phyloP scores from a whole-genome alignment of 495 filamentous ascomycete genomes.

The Penicillium mononematosum region DNA sequence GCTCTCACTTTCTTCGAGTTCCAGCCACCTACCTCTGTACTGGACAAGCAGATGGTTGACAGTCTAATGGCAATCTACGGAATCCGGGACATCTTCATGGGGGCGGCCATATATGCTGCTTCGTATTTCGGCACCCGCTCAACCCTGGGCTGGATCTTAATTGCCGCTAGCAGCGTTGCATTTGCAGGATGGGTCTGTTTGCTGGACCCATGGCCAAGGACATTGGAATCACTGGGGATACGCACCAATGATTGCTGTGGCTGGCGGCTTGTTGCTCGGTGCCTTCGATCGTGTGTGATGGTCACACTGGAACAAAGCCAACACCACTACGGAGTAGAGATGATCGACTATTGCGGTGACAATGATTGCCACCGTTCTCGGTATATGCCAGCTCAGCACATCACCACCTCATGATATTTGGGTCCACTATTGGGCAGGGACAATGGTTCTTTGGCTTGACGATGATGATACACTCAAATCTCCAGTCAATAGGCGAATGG shows the following conservation, averaged over 20 bases:
- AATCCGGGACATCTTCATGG: constrained; percentile 55
- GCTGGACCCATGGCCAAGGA: constrained; percentile 40
- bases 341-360: constrained; percentile 15
- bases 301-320: constrained; percentile 4
- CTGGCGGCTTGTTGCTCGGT: constrained; percentile 33
- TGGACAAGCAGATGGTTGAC: constrained; percentile 37
- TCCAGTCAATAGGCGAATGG: background rate
- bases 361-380: background rate
- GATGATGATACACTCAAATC: background rate
- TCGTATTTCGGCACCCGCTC: constrained; percentile 39
- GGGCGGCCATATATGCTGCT: constrained; percentile 42
- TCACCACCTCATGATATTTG: constrained; percentile 1
- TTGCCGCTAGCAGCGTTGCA: constrained; percentile 46
- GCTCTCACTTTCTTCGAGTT: constrained; percentile 51
- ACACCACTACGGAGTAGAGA: background rate
- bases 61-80: constrained; percentile 51
- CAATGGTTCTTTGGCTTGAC: constrained; percentile 2
- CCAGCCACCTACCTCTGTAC: constrained; percentile 26
- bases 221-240: constrained; percentile 59
- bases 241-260: constrained; percentile 40
- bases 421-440: constrained; percentile 14
- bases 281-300: constrained; percentile 3
- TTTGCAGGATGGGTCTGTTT: constrained; percentile 49
- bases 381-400: constrained; percentile 2
- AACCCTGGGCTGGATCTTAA: constrained; percentile 45